These are phyloP conservation scores for Croton setiger DNA, from an alignment of 441 rosid genomes.

Conservation along the genomic window DNA sequence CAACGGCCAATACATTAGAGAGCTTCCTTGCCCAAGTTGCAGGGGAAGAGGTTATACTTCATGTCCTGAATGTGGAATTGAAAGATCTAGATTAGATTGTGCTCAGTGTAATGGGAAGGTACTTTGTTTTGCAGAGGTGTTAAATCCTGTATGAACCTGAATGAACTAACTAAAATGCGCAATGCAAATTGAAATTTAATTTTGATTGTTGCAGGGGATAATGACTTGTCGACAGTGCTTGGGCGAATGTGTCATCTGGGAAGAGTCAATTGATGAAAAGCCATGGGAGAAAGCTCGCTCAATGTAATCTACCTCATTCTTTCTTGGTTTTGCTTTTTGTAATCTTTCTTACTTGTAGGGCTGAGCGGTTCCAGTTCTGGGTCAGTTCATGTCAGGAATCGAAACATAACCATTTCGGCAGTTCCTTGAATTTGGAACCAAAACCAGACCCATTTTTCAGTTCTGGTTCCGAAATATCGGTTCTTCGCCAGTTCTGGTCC, in stretches of 20 bases:
- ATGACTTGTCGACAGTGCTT: conserved; percentile 75
- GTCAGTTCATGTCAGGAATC: no score
- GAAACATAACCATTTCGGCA: no score
- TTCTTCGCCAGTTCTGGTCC: no score
- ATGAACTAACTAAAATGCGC: neutral
- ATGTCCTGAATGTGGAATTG: conserved; percentile 79
- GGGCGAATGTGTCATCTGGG: conserved; percentile 96
- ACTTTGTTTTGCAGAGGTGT: conserved; percentile 6
- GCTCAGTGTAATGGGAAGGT: conserved; percentile 83
- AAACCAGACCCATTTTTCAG: no score
- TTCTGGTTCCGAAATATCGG: no score
- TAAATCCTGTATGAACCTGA: neutral
- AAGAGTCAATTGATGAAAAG: conserved; percentile 87
- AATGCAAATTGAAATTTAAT: no score
- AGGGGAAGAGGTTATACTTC: conserved; percentile 93
- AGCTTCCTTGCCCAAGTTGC: conserved; percentile 92
- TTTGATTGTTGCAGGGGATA: conserved; percentile 52
- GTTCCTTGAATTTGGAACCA: no score
- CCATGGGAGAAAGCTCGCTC: conserved; percentile 98
- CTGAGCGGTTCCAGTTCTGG: no score
- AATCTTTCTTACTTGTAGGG: no score
- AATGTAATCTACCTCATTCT: conserved; percentile 36
- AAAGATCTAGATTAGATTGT: conserved; percentile 67
- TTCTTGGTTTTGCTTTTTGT: no score
- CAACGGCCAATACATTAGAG: conserved; percentile 81